Conservation (phyloP, 306 rosid genomes). For the Fagus crenata region DNA sequence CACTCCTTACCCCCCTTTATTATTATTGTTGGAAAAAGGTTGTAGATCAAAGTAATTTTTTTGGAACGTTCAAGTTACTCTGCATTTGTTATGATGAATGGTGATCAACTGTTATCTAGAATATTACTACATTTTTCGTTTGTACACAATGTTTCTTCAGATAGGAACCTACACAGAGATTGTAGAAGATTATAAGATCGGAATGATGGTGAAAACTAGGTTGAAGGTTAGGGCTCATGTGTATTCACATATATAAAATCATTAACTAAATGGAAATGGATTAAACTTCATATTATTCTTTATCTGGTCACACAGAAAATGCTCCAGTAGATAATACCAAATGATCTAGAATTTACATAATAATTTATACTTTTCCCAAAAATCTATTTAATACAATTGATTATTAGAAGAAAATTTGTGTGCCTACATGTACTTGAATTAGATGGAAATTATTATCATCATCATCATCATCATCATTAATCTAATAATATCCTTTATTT, state of each 20-base stretch:
- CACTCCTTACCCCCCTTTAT: neutral
- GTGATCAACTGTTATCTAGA: neutral
- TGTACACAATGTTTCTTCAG: neutral
- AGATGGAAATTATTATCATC: neutral
- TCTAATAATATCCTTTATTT: too few relatives aligned
- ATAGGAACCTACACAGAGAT: neutral
- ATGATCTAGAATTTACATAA: too few relatives aligned
- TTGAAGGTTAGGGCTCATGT: neutral
- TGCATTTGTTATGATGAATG: neutral
- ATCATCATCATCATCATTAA: too few relatives aligned
- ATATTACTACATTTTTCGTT: neutral
- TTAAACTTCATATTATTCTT: neutral
- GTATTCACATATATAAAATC: neutral
- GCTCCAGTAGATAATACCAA: neutral
- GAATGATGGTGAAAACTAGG: neutral
- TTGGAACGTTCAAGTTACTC: neutral
- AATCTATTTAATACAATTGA: neutral
- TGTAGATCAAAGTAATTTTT: neutral
- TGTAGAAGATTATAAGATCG: neutral
- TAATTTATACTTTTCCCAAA: too few relatives aligned
- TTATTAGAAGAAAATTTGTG: neutral
- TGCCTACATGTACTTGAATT: neutral
- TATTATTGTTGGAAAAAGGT: neutral
- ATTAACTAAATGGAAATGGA: neutral
- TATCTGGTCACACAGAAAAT: neutral